Conservation (phyloP, 352 stramenopile species). For the Phytophthora cajani region DNA sequence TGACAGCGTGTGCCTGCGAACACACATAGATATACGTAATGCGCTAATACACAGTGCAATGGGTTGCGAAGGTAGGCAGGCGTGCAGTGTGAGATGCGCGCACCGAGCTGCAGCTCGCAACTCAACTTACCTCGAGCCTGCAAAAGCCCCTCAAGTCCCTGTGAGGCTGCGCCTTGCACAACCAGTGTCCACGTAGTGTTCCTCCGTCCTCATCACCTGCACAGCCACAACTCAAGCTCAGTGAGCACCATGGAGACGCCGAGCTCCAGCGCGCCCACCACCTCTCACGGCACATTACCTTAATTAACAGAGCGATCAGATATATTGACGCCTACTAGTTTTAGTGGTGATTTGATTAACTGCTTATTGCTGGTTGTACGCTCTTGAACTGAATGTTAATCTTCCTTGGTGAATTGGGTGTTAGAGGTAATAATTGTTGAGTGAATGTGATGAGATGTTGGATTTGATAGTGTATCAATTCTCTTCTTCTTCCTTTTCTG, state of each 20-base stretch:
- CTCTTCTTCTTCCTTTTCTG: too few species aligned
- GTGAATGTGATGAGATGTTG: too few species aligned
- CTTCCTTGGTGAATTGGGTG: too few species aligned
- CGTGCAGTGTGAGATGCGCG: too few species aligned
- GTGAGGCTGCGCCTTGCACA: neutral
- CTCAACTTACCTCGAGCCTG: neutral
- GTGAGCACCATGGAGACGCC: neutral
- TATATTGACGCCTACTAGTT: too few species aligned
- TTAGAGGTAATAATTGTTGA: too few species aligned
- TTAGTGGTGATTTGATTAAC: too few species aligned
- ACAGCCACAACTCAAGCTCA: neutral
- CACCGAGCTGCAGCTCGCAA: neutral
- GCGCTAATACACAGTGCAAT: neutral
- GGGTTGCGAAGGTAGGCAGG: neutral
- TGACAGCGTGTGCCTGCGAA: neutral
- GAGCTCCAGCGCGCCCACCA: neutral
- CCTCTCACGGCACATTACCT: neutral
- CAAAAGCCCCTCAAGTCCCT: neutral
- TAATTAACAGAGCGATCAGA: too few species aligned
- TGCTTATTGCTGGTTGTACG: too few species aligned
- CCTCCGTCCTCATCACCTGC: neutral
- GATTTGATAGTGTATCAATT: too few species aligned
- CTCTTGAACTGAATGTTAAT: too few species aligned
- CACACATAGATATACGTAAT: neutral
- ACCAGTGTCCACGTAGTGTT: neutral